phyloP scores from a whole-genome alignment of 1,139 yeast species.

The Pichia sp. region DNA sequence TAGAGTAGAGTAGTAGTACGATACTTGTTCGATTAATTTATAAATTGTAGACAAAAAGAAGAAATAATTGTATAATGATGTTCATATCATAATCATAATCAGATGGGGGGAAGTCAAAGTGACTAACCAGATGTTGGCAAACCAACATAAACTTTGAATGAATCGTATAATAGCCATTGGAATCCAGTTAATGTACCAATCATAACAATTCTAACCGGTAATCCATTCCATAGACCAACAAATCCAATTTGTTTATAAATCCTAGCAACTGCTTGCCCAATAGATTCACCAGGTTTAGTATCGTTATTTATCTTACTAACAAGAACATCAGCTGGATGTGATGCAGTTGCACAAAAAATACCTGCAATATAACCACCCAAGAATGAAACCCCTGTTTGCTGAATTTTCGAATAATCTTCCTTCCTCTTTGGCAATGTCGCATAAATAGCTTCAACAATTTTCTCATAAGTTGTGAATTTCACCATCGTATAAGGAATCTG shows the following conservation, averaged over 20 bases:
- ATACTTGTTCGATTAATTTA: too few relatives aligned
- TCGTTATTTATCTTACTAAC: conserved; percentile 85
- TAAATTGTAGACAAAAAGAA: too few relatives aligned
- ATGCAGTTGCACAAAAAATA: conserved; percentile 86
- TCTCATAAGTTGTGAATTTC: conserved; percentile 89
- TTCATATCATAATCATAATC: too few relatives aligned
- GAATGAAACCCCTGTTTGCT: conserved; percentile 91
- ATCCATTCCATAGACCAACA: conserved; percentile 87
- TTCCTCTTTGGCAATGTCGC: conserved; percentile 40
- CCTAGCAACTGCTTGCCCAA: conserved; percentile 59
- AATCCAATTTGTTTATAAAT: conserved; percentile 82
- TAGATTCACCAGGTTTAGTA: conserved; percentile 56
- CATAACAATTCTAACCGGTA: conserved; percentile 91
- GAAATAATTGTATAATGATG: too few relatives aligned
- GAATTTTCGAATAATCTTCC: conserved; percentile 46
- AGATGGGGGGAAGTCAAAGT: too few relatives aligned
- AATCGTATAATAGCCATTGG: conserved; percentile 94
- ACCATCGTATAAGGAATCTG: conserved; percentile 97
- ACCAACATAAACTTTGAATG: conserved; percentile 85
- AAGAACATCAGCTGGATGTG: conserved; percentile 97
- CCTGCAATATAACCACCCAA: conserved; percentile 95
- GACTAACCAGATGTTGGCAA: conserved; percentile 75
- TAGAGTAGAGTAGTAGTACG: not conserved
- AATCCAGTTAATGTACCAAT: conserved; percentile 93
- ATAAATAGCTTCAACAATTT: conserved; percentile 70